Evolutionary conservation across 75 land plant genomes (phyloP).

Genomic region (Pinus taeda): DNA sequence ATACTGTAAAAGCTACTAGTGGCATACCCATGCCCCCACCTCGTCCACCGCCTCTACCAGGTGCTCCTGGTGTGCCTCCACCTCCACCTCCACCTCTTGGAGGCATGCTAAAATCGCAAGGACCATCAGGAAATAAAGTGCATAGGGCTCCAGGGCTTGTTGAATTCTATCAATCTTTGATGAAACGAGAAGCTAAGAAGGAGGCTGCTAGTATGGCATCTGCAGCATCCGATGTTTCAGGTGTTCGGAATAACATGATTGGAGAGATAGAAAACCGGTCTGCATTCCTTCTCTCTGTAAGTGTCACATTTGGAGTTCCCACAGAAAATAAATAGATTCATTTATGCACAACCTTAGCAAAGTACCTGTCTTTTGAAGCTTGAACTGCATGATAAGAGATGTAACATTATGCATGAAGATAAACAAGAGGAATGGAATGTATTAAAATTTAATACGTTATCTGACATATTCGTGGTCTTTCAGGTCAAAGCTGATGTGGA

Average conservation of each 20-base stretch:
- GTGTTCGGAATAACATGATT: conserved; percentile 86
- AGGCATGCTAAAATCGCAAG: conserved; percentile 9
- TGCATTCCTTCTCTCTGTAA: conserved; percentile 86
- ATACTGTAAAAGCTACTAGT: conserved; percentile 16
- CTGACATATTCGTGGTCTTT: conserved; percentile 6
- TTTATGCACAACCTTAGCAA: neutral
- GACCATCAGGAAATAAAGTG: conserved; percentile 54
- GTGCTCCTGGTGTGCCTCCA: conserved; percentile 28
- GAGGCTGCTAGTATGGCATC: conserved; percentile 40
- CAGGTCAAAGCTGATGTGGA: conserved; percentile 95
- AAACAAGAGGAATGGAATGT: neutral
- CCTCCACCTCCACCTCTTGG: conserved; percentile 36
- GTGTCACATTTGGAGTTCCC: conserved; percentile 9
- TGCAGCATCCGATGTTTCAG: conserved; percentile 40
- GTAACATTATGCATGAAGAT: neutral
- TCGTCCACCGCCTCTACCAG: conserved; percentile 69
- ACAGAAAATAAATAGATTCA: neutral
- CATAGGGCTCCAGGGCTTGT: conserved; percentile 97
- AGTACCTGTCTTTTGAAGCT: neutral
- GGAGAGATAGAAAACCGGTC: conserved; percentile 96
- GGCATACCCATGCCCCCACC: conserved; percentile 51
- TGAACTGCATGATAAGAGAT: neutral
- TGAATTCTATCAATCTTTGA: conserved; percentile 89
- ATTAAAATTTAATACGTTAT: neutral
- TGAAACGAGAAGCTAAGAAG: conserved; percentile 97